These are phyloP conservation scores for Solanum commersonii DNA, from an alignment of 257 asterid genomes.

Conservation along the genomic window DNA sequence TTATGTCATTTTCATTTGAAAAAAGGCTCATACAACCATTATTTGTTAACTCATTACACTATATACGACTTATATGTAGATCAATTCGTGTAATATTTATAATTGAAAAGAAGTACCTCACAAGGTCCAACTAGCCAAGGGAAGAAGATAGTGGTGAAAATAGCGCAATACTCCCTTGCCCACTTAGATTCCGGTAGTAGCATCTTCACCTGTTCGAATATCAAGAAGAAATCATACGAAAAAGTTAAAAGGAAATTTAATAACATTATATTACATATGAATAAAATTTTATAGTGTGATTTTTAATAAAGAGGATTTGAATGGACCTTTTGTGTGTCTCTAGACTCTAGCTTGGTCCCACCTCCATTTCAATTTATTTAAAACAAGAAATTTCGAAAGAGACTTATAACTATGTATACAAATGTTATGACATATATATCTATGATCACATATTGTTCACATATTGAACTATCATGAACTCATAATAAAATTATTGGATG, in stretches of 20 bases:
- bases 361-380: not conserved
- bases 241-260: not conserved
- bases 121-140: conserved; percentile 89
- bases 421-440: not conserved
- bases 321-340: not conserved
- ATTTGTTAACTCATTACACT: not conserved
- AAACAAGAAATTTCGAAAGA: not conserved
- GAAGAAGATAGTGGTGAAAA: conserved; percentile 70
- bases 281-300: not conserved
- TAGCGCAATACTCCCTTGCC: conserved; percentile 60
- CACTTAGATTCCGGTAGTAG: conserved; percentile 49
- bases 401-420: not conserved
- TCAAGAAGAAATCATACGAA: not conserved
- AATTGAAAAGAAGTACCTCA: conserved; percentile 27
- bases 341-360: not conserved
- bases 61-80: not conserved
- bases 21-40: too few species aligned
- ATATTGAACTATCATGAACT: not conserved
- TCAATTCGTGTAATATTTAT: not conserved
- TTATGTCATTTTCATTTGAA: too few species aligned
- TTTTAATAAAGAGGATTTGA: not conserved
- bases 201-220: conserved; percentile 31
- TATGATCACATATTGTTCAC: not conserved
- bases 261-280: not conserved
- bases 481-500: too few species aligned